A percentile compares a stretch with the other conserved stretches of the same genome.
Conservation (phyloP, 2,329 filamentous ascomycete genomes). For the Tolypocladium capitatum region DNA sequence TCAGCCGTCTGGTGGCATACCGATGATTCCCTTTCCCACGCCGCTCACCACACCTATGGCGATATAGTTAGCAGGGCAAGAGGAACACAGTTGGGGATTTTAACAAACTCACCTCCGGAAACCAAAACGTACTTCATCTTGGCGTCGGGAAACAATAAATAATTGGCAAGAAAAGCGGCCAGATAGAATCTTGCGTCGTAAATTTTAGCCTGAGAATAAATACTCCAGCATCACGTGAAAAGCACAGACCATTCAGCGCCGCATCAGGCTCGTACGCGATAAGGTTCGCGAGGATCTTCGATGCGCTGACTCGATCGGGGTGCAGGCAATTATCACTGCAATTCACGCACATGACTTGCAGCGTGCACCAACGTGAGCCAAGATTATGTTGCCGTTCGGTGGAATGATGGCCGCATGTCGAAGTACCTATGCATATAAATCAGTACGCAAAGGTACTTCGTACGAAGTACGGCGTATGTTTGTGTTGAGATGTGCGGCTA, state of each 20-base stretch:
- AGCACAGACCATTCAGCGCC: background rate
- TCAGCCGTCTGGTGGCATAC: background rate
- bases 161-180: conserved; percentile 1
- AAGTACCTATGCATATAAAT: too few relatives aligned
- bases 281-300: background rate
- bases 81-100: conserved; percentile 13
- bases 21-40: conserved; percentile 30
- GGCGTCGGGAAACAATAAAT: background rate
- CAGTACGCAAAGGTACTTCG: too few relatives aligned
- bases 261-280: too few relatives aligned
- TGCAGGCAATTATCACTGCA: background rate
- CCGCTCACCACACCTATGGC: conserved; percentile 26
- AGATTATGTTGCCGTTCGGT: too few relatives aligned
- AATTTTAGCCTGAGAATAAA: too few relatives aligned
- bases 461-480: too few relatives aligned
- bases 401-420: too few relatives aligned
- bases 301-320: background rate
- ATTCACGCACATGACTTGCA: too few relatives aligned
- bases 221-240: background rate
- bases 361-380: too few relatives aligned
- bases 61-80: background rate
- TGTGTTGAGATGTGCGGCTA: too few relatives aligned
- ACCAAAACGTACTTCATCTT: conserved; percentile 75
- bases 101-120: conserved; percentile 47
- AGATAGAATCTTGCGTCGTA: conserved; percentile 1